phyloP scores from a whole-genome alignment of 176 grass and related monocot species.

The Bonia amplexicaulis region DNA sequence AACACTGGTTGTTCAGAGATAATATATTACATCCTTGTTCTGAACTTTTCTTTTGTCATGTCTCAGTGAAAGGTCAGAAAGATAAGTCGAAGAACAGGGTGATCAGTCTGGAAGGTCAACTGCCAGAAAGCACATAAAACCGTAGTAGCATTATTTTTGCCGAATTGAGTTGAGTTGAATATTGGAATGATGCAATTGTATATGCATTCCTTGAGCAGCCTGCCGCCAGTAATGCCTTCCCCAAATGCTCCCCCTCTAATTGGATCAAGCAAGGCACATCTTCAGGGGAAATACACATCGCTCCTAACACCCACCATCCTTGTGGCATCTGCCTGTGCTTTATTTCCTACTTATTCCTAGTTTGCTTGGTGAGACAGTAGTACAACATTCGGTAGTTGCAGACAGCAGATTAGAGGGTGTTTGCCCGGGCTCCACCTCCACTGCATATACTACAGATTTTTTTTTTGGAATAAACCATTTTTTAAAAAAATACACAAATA shows the following conservation, averaged over 20 bases:
- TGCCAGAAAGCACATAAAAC: not conserved
- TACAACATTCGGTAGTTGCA: not conserved
- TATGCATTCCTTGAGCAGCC: not conserved
- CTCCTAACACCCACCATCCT: not conserved
- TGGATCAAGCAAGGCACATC: conserved; percentile 17
- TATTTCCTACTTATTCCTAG: not conserved
- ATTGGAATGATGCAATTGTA: not conserved
- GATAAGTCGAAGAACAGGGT: not conserved
- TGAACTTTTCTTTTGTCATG: not conserved
- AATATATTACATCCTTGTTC: not conserved
- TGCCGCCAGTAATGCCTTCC: conserved; percentile 24
- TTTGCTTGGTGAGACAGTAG: not conserved
- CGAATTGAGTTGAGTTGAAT: not conserved
- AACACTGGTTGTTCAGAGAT: not conserved
- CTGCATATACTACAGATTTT: too few relatives aligned
- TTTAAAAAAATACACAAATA: too few relatives aligned
- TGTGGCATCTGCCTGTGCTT: not conserved
- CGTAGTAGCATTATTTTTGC: not conserved
- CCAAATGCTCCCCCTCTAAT: not conserved
- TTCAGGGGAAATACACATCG: not conserved
- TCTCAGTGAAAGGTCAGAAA: not conserved
- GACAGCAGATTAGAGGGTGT: not conserved
- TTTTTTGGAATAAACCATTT: too few relatives aligned
- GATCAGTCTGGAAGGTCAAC: conserved; percentile 30
- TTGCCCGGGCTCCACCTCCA: not conserved